Percentiles rank a stretch among this genome's conserved stretches.
Conservation (phyloP, 2,329 filamentous ascomycete genomes). For the Colletotrichum falcatum region DNA sequence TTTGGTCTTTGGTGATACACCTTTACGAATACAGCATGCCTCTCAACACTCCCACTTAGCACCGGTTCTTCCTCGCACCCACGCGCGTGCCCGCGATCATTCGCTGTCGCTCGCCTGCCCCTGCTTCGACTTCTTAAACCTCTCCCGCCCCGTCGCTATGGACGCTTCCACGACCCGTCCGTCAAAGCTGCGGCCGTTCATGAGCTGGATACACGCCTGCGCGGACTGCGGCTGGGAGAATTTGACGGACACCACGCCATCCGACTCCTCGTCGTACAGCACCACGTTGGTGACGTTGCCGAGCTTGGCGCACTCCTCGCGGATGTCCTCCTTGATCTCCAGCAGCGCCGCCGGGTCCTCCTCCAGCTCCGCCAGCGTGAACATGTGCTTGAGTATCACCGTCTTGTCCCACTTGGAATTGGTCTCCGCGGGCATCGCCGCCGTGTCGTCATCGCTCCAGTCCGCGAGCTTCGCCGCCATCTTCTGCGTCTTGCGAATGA, state of each 20-base stretch:
- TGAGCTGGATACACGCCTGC: slow-evolving; percentile 76
- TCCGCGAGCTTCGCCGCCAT: slow-evolving; percentile 92
- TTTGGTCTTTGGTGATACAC: slow-evolving; percentile 7
- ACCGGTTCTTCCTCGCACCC: slow-evolving; percentile 48
- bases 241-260: slow-evolving; percentile 86
- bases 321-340: slow-evolving; percentile 95
- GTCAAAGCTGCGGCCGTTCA: slow-evolving; percentile 85
- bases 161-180: slow-evolving; percentile 78
- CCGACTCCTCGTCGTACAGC: slow-evolving; percentile 86
- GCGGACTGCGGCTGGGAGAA: slow-evolving; percentile 81
- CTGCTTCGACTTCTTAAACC: slow-evolving; percentile 76
- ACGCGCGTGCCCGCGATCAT: slow-evolving; percentile 47
- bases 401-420: slow-evolving; percentile 76
- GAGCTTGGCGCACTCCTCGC: slow-evolving; percentile 88
- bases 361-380: slow-evolving; percentile 85
- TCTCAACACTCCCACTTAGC: not conserved
- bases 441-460: slow-evolving; percentile 91
- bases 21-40: slow-evolving; percentile 13
- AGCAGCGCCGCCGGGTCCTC: slow-evolving; percentile 85
- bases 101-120: slow-evolving; percentile 62
- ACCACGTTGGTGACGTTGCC: slow-evolving; percentile 92
- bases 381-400: slow-evolving; percentile 93
- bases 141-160: slow-evolving; percentile 77
- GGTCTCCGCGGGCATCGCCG: slow-evolving; percentile 58
- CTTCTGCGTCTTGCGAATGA: slow-evolving; percentile 91